phyloP scores from a whole-genome alignment of 257 asterid genomes.

The Dorcoceras hygrometricum region DNA sequence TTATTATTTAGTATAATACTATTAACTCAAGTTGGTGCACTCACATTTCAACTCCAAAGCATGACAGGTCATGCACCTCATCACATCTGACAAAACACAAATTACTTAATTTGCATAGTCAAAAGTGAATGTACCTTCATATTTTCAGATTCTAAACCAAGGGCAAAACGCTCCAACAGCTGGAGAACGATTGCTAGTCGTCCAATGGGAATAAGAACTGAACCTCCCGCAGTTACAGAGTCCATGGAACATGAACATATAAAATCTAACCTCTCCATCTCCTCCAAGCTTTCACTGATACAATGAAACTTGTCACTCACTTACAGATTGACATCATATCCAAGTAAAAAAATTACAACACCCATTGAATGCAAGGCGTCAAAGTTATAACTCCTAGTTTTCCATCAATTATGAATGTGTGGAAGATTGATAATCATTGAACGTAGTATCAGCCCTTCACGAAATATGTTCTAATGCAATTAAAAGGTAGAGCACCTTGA shows the following conservation, averaged over 20 bases:
- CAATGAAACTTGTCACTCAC: slow-evolving; percentile 28
- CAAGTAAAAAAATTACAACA: slow-evolving; percentile 28
- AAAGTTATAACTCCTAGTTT: slow-evolving; percentile 5
- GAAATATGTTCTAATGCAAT: slow-evolving; percentile 8
- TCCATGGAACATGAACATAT: slow-evolving; percentile 67
- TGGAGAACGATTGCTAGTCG: slow-evolving; percentile 67
- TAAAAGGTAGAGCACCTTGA: slow-evolving; percentile 41
- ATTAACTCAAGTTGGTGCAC: slow-evolving; percentile 6
- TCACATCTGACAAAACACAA: slow-evolving; percentile 9
- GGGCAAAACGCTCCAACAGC: slow-evolving; percentile 67
- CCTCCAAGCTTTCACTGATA: slow-evolving; percentile 49
- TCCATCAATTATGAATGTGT: slow-evolving; percentile 11
- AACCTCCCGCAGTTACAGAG: slow-evolving; percentile 63
- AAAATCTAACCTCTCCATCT: slow-evolving; percentile 68
- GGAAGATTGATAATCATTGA: slow-evolving; percentile 11
- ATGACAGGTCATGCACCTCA: neutral
- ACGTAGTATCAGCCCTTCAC: neutral
- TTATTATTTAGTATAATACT: neutral
- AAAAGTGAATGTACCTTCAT: slow-evolving; percentile 45
- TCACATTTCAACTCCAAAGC: slow-evolving; percentile 19
- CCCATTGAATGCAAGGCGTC: slow-evolving; percentile 21
- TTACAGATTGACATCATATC: slow-evolving; percentile 38
- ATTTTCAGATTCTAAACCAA: slow-evolving; percentile 45
- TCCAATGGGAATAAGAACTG: slow-evolving; percentile 79
- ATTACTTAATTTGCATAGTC: neutral